A percentile compares a stretch with the other conserved stretches of the same genome.
Conservation (phyloP, 2,329 filamentous ascomycete species). For the Paracoccidioides lutzii region DNA sequence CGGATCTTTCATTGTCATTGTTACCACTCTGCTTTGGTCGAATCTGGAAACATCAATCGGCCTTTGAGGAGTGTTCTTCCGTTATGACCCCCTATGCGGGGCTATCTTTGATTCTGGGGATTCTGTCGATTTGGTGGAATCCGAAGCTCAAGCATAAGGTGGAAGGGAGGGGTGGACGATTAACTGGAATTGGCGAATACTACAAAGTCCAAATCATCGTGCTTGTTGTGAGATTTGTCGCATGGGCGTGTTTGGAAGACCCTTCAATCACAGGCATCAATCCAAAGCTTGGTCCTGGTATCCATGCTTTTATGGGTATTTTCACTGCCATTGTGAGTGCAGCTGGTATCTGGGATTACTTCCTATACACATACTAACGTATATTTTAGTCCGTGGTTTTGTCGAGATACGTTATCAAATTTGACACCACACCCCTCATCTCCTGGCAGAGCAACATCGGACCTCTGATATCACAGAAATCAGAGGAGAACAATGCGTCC, state of each 20-base stretch:
- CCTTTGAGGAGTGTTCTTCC: conserved; percentile 19
- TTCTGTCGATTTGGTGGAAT: conserved; percentile 39
- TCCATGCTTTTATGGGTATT: conserved; percentile 29
- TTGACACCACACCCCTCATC: conserved; percentile 31
- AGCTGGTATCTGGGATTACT: not conserved
- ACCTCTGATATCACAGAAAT: conserved; percentile 18
- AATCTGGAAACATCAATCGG: conserved; percentile 10
- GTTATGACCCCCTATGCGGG: conserved; percentile 25
- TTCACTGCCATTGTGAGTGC: conserved; percentile 28
- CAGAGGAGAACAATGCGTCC: conserved; percentile 11
- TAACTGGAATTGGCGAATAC: conserved; percentile 33
- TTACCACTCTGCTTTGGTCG: conserved; percentile 15
- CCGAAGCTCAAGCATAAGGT: conserved; percentile 34
- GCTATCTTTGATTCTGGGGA: conserved; percentile 29
- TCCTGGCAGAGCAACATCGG: conserved; percentile 27
- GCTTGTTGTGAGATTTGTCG: conserved; percentile 32
- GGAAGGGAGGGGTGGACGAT: conserved; percentile 28
- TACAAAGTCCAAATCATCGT: conserved; percentile 35
- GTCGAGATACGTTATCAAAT: conserved; percentile 27
- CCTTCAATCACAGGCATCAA: conserved; percentile 23
- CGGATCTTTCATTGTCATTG: conserved; percentile 10
- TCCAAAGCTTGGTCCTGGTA: conserved; percentile 18
- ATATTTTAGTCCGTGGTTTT: conserved; percentile 22
- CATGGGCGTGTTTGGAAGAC: conserved; percentile 33
- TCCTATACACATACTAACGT: conserved; percentile 13